Percentiles rank a stretch among this genome's conserved stretches.
Evolutionary conservation across 345 rosid species (phyloP).

Genomic region (Citropsis articulata): DNA sequence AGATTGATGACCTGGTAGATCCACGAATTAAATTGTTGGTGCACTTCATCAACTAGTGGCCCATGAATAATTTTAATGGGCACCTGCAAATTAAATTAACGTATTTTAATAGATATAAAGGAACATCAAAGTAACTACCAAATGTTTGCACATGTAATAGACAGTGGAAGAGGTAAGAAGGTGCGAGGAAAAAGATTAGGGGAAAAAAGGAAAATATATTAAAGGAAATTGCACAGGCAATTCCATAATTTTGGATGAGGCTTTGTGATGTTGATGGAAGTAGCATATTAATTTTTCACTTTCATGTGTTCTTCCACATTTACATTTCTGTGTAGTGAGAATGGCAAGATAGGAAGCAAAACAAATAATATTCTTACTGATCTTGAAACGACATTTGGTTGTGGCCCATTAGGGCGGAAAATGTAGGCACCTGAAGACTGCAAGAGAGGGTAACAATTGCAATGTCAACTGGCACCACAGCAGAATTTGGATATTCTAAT

Average conservation of each 20-base stretch:
- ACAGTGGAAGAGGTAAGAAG: neutral
- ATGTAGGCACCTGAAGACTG: constrained; percentile 81
- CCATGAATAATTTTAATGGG: constrained; percentile 56
- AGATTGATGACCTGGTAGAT: constrained; percentile 57
- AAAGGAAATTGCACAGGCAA: neutral
- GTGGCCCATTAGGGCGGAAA: constrained; percentile 58
- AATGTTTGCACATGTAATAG: neutral
- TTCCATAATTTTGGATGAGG: neutral
- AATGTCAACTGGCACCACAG: constrained; percentile 3
- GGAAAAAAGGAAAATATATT: neutral
- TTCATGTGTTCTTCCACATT: neutral
- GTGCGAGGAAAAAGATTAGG: too few relatives aligned
- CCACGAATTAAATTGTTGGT: constrained; percentile 78
- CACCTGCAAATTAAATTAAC: constrained; percentile 40
- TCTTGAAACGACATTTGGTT: constrained; percentile 44
- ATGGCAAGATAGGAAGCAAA: neutral
- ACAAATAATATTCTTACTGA: constrained; percentile 32
- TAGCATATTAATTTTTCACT: neutral
- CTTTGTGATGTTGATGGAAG: neutral
- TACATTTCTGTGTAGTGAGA: neutral
- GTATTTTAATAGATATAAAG: neutral
- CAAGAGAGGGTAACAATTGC: neutral
- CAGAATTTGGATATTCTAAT: neutral
- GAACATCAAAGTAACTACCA: neutral
- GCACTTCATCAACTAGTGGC: constrained; percentile 68